Evolutionary conservation across 1,139 yeast genomes (phyloP), one percentile per base, ranked within the genome.

Genomic region (Komagataea norvegica): DNA sequence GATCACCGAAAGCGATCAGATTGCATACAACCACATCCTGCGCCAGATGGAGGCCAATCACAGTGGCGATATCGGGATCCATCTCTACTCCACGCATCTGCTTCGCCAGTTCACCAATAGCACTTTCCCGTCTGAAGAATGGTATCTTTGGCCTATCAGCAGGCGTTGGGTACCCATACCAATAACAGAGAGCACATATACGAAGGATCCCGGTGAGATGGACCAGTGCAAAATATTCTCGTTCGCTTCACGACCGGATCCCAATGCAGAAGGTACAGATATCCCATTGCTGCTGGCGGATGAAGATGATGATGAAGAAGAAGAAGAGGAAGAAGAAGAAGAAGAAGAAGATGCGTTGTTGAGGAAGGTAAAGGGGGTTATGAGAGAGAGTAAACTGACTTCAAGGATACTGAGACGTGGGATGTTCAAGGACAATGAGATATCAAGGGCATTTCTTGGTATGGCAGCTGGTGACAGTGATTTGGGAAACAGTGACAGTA

Each of bases 1-100:
- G n/a, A n/a, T n/a, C n/a, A n/a, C n/a, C n/a, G n/a, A n/a, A n/a
- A n/a, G n/a, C n/a, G n/a, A n/a, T n/a, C n/a, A n/a, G n/a, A n/a
- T n/a, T n/a, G n/a, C n/a, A n/a, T n/a, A n/a, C n/a, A n/a, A n/a
- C n/a, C n/a, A n/a, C n/a, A n/a, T n/a, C n/a, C n/a, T n/a, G 8
- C 18, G 26, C 5, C 34, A 33, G 4, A 33, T 44, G 14, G 52
- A 77, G 45, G 57, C 59, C 2, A 70, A 68, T 4, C 70, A 65
- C 41, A 55, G 71, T 10, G 54, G 53, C 11, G 82, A 78, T 52
- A 56, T 77, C 24, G 71, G 74, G 0, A 43, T 72, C 1, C 85
- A 78, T 55, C 55, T 78, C 6, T 77, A 75, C 50, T 65, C 75
- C 10, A 43, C 72, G 0, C 59, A 64, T 34, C 56, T 77, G 20